phyloP scores from a whole-genome alignment of 352 stramenopile species.

The Hyaloperonospora brassicae region DNA sequence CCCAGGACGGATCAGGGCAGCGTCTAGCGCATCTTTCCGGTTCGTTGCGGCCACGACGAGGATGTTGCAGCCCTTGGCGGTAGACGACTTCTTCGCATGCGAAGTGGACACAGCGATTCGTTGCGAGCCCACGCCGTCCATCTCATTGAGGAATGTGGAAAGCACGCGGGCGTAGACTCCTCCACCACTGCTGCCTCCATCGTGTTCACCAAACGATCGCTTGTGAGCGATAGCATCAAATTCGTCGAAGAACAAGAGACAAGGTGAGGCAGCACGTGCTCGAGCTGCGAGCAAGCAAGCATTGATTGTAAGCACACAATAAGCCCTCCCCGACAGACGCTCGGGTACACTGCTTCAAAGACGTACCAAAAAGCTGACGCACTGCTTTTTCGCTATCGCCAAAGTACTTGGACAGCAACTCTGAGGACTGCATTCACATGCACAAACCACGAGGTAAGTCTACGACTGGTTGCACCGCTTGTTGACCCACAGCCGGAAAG shows the following conservation, averaged over 20 bases:
- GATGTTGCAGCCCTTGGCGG: conserved; percentile 28
- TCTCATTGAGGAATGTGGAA: conserved; percentile 82
- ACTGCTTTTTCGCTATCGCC: conserved; percentile 79
- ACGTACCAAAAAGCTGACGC: conserved; percentile 68
- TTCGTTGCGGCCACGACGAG: conserved; percentile 75
- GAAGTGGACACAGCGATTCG: conserved; percentile 19
- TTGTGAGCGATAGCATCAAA: conserved; percentile 80
- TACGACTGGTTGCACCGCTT: not conserved
- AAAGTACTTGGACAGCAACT: conserved; percentile 84
- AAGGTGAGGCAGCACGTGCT: conserved; percentile 59
- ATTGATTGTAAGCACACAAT: conserved; percentile 2
- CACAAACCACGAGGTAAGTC: not conserved
- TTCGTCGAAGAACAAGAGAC: conserved; percentile 82
- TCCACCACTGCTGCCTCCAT: conserved; percentile 29
- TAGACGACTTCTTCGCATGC: conserved; percentile 5
- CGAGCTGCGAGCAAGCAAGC: conserved; percentile 31
- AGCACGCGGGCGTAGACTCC: conserved; percentile 74
- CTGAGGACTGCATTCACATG: conserved; percentile 44
- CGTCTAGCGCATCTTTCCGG: conserved; percentile 55
- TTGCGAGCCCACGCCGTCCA: conserved; percentile 61
- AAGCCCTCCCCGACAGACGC: too few species aligned
- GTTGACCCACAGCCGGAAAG: not conserved
- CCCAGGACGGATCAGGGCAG: conserved; percentile 61
- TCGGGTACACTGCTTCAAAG: too few species aligned
- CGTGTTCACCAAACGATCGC: conserved; percentile 45